phyloP scores from a whole-genome alignment of 140 eudicot genomes.

The Flaveria floridana region DNA sequence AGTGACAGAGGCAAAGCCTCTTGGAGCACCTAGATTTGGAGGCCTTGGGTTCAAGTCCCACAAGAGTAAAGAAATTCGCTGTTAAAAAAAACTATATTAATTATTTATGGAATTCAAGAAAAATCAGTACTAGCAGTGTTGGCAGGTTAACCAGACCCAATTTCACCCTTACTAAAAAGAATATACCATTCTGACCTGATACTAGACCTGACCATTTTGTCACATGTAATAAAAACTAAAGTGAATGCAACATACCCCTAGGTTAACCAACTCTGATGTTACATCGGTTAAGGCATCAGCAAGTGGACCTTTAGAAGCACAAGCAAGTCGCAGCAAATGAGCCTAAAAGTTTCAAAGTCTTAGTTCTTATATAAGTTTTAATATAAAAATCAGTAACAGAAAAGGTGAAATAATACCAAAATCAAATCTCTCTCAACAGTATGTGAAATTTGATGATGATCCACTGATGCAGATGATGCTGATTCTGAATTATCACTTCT shows the following conservation, averaged over 20 bases:
- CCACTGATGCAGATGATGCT: constrained; percentile 41
- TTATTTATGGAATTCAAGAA: background rate
- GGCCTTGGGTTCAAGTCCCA: too few relatives aligned
- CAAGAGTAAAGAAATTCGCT: too few relatives aligned
- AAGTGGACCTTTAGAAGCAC: constrained; percentile 79
- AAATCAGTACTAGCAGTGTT: constrained; percentile 1
- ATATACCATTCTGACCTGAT: constrained; percentile 3
- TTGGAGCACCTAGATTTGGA: too few relatives aligned
- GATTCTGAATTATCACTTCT: constrained; percentile 48
- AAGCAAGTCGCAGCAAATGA: constrained; percentile 93
- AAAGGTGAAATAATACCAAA: constrained; percentile 42
- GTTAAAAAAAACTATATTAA: background rate
- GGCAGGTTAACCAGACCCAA: constrained; percentile 9
- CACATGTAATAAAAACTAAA: constrained; percentile 1
- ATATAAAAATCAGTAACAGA: constrained; percentile 18
- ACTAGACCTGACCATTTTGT: constrained; percentile 2
- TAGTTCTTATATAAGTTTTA: constrained; percentile 17
- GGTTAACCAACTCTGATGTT: constrained; percentile 71
- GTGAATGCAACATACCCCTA: constrained; percentile 66
- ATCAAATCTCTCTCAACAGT: constrained; percentile 65
- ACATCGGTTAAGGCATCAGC: constrained; percentile 77
- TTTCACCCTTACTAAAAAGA: background rate
- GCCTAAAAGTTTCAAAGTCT: constrained; percentile 49
- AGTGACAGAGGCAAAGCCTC: too few relatives aligned
- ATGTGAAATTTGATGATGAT: constrained; percentile 50